phyloP scores from a whole-genome alignment of 768 basidiomycete genomes.

The Amanita muscaria region DNA sequence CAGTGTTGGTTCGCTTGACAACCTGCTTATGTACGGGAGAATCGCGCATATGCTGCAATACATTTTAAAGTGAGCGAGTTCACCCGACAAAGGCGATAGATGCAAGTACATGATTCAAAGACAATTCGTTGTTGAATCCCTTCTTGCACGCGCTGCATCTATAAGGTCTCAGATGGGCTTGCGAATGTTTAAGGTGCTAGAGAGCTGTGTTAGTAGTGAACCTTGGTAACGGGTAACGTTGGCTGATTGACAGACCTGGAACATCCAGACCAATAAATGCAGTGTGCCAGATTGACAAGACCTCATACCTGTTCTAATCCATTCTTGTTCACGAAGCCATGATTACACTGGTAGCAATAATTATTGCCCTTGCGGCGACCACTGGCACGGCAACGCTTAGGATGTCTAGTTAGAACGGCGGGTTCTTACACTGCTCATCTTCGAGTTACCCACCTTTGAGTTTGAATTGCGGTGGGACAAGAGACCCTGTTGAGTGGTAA shows the following conservation, averaged over 20 bases:
- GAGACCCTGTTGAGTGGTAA: neutral
- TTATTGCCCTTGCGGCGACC: too few relatives aligned
- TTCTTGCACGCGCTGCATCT: neutral
- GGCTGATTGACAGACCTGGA: too few relatives aligned
- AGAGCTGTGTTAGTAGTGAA: neutral
- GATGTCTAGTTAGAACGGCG: neutral
- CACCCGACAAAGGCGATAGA: too few relatives aligned
- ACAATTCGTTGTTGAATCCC: neutral
- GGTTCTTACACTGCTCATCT: neutral
- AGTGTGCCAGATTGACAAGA: too few relatives aligned
- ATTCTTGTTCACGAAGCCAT: too few relatives aligned
- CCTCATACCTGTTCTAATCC: too few relatives aligned
- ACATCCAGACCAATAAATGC: too few relatives aligned
- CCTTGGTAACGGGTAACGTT: too few relatives aligned
- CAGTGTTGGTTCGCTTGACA: neutral
- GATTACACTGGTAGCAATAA: too few relatives aligned
- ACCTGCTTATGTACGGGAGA: constrained; percentile 1
- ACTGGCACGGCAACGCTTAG: too few relatives aligned
- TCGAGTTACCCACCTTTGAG: neutral
- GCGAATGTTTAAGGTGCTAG: too few relatives aligned
- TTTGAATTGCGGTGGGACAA: constrained; percentile 1
- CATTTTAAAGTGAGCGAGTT: neutral
- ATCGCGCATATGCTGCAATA: neutral
- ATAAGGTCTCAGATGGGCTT: too few relatives aligned
- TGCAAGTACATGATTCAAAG: neutral